Percentiles rank a stretch among this genome's conserved stretches.
Conservation (phyloP, 1,139 yeast species). For the Debaryomycetaceae sp. region DNA sequence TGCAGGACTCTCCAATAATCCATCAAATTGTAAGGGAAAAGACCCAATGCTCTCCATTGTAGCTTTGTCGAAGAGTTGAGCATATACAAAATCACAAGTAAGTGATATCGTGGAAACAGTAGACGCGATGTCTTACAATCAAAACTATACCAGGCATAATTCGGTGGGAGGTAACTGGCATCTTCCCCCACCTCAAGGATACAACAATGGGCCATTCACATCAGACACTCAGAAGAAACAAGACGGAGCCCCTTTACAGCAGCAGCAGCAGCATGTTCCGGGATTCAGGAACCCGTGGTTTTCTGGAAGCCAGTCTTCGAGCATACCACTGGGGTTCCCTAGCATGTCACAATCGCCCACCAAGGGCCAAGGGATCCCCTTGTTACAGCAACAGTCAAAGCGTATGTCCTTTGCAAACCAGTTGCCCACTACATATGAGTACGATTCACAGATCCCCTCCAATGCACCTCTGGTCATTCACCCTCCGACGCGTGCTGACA, state of each 20-base stretch:
- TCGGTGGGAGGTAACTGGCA: slow-evolving; percentile 46
- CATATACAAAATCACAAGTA: too few relatives aligned
- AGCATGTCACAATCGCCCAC: slow-evolving; percentile 28
- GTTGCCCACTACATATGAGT: slow-evolving; percentile 52
- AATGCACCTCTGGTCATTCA: slow-evolving; percentile 31
- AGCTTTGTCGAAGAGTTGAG: too few relatives aligned
- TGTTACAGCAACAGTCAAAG: slow-evolving; percentile 29
- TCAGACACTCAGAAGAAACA: slow-evolving; percentile 8
- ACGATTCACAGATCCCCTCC: slow-evolving; percentile 20
- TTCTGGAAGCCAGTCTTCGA: slow-evolving; percentile 20
- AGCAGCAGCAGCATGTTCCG: slow-evolving; percentile 16
- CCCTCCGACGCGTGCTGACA: slow-evolving; percentile 48
- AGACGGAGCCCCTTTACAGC: slow-evolving; percentile 9
- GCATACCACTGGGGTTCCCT: slow-evolving; percentile 7
- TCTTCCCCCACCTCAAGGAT: slow-evolving; percentile 26
- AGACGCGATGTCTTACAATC: slow-evolving; percentile 14
- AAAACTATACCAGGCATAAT: slow-evolving; percentile 35
- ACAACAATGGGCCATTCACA: slow-evolving; percentile 4
- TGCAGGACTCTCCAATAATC: background rate
- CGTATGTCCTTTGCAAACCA: slow-evolving; percentile 43
- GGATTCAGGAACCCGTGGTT: slow-evolving; percentile 50
- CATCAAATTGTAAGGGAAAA: background rate
- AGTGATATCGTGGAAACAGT: too few relatives aligned
- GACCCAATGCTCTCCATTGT: background rate
- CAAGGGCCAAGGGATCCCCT: slow-evolving; percentile 20